Evolutionary conservation across 2,329 filamentous ascomycete species (phyloP), one percentile per base, ranked within the genome.

Genomic region (Pseudocercospora cruenta): DNA sequence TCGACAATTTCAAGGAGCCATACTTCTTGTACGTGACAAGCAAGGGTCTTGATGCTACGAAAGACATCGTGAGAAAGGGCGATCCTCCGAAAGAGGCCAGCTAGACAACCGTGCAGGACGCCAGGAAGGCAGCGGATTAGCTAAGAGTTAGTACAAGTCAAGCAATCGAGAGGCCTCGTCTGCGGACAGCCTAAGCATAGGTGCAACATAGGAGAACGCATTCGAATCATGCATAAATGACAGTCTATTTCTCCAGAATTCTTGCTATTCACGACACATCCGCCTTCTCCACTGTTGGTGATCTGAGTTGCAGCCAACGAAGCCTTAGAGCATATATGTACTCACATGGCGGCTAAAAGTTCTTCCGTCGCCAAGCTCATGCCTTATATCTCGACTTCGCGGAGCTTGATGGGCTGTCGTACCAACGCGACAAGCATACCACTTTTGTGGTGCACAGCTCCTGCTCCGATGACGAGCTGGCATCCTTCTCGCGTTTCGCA

Each of bases 1-100:
- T 84, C 8, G 83, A 85, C 64, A 82, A 83, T 68, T 84, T 82
- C 74, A 81, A 77, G 70, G 82, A 84, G 69, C 75, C 79, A 3
- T 80, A 80, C 58, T 84, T 85, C 72, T 69, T 85, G 65, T 85
- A 80, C 66, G 74, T 85, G n/a, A 83, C 79, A 5, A 82, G 81
- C n/a, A 81, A 81, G 63, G 82, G 82, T 4, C 70, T 83, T 19
- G 79, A 77, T 58, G 82, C 81, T 16, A 82, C 80, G 2, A 80
- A 76, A 72, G 69, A 70, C 10, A 68, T 67, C 33, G 71, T 64
- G 49, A 68, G 70, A 65, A 71, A 67, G 26, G 62, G 45, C n/a
- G 59, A 39, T 26, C 28, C 26, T 10, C 55, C 55, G 7, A 58
- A 39, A 24, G 55, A 43, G 19, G 19, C 55, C 31, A 58, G 5